Base-by-base conservation (phyloP, 495 filamentous ascomycete species). In the Aspergillus steynii region DNA sequence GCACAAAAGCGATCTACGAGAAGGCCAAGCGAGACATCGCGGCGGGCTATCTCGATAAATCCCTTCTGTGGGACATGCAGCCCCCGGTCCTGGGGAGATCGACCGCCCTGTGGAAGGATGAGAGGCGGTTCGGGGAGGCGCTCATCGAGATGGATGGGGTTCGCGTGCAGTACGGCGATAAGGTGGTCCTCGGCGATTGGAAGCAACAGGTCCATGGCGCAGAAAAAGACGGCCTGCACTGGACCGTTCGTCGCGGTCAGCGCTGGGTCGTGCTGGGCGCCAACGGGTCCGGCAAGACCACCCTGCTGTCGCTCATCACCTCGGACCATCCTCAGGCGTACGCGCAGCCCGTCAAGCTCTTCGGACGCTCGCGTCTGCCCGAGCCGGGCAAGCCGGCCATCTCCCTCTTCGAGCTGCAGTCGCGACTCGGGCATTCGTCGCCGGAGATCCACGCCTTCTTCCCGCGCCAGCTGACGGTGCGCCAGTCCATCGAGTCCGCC, bases 251-350 rank as follows among this genome's bases (percentile, higher is more conserved):
- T 28, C 85, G 86, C 45, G 93, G 94, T 4, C 85, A 97, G 65
- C 83, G 92, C 61, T 97, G 93, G 92, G 93, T 88, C 0, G 81
- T 98, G 47, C 90, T 98, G 66, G 95, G 95, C 1, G 86, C 94
- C 14, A 97, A 98, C 67, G 95, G 87, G 55, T 80, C 77, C 10
- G 79, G 79, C 53, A 99, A 99, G 75, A 98, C 95, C 0, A 99
- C 95, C 0, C 80, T 99, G 53, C 82, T 97, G 15, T 95, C 93
- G 2, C 79, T 99, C 14, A 89, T 99, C 62, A 95, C 91, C 42
- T 97, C 93, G 3, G 95, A 99, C 69, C 95, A 99, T 62, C 95
- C 95, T 0, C 93, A 97, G 71, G 85, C 93, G 1, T 99, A 98
- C 71, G 91, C 91, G 3, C 83, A 90, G 28, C 93, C 93, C 15